Evolutionary conservation across 2,329 filamentous ascomycete species (phyloP).

Genomic region (Ceratocystis smalleyi): DNA sequence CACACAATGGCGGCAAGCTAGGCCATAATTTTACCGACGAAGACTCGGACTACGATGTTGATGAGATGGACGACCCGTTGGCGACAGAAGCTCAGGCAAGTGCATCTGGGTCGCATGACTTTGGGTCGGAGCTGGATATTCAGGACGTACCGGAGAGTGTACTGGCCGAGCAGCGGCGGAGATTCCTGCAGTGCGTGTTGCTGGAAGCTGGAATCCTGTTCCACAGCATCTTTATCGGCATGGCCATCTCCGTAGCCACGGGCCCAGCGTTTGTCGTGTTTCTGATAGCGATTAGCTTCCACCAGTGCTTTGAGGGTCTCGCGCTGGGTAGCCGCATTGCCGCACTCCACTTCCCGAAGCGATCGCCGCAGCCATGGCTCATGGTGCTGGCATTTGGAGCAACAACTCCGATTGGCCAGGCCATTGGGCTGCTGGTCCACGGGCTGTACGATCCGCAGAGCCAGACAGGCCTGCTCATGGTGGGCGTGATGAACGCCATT

Average conservation of each 20-base stretch:
- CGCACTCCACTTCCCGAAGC: slow-evolving; percentile 60
- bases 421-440: slow-evolving; percentile 63
- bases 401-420: slow-evolving; percentile 70
- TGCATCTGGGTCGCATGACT: slow-evolving; percentile 20
- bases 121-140: slow-evolving; percentile 17
- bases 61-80: slow-evolving; percentile 36
- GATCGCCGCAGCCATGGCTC: slow-evolving; percentile 63
- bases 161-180: slow-evolving; percentile 46
- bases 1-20: slow-evolving; percentile 19
- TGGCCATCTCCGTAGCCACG: slow-evolving; percentile 69
- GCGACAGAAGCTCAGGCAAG: slow-evolving; percentile 19
- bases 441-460: slow-evolving; percentile 66
- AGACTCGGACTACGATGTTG: slow-evolving; percentile 40
- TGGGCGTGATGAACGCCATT: slow-evolving; percentile 78
- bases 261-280: slow-evolving; percentile 68
- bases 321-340: slow-evolving; percentile 62
- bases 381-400: slow-evolving; percentile 65
- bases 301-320: slow-evolving; percentile 79
- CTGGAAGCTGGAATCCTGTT: slow-evolving; percentile 74
- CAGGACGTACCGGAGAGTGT: slow-evolving; percentile 13
- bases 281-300: slow-evolving; percentile 64
- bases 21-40: slow-evolving; percentile 20
- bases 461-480: slow-evolving; percentile 60
- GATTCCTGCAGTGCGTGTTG: slow-evolving; percentile 61
- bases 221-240: slow-evolving; percentile 74